Evolutionary conservation across 805 yeast species (phyloP).

Genomic region (Yarrowia keelungensis): DNA sequence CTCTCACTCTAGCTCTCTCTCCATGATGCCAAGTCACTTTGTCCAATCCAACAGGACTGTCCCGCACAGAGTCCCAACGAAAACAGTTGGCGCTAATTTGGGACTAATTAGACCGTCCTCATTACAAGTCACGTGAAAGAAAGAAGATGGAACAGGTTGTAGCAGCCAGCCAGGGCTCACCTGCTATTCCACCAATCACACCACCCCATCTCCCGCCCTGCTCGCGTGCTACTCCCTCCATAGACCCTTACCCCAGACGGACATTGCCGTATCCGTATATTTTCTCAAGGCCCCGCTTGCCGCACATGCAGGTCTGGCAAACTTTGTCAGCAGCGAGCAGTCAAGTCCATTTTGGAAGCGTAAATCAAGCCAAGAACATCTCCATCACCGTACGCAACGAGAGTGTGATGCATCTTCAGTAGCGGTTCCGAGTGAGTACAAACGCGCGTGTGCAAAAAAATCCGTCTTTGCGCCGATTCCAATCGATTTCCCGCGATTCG

Average conservation of each 20-base stretch:
- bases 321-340: conserved; percentile 31
- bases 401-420: conserved; percentile 36
- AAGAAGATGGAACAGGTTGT: too few species aligned
- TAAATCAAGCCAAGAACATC: conserved; percentile 33
- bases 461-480: too few species aligned
- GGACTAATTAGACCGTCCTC: not conserved
- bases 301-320: conserved; percentile 37
- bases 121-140: conserved; percentile 11
- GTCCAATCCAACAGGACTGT: conserved; percentile 15
- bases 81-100: conserved; percentile 25
- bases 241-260: conserved; percentile 14
- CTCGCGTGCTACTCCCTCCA: conserved; percentile 1
- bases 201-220: not conserved
- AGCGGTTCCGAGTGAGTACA: conserved; percentile 37
- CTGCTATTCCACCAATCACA: too few species aligned
- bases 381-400: conserved; percentile 28
- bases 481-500: too few species aligned
- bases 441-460: too few species aligned
- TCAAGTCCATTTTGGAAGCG: conserved; percentile 19
- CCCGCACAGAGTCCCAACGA: conserved; percentile 12
- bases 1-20: too few species aligned
- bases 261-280: conserved; percentile 25
- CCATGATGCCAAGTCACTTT: not conserved
- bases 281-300: conserved; percentile 35
- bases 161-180: too few species aligned